These are phyloP conservation scores for Hypoxylon rubiginosum DNA, from an alignment of 2,329 filamentous ascomycete species.

Conservation along the genomic window DNA sequence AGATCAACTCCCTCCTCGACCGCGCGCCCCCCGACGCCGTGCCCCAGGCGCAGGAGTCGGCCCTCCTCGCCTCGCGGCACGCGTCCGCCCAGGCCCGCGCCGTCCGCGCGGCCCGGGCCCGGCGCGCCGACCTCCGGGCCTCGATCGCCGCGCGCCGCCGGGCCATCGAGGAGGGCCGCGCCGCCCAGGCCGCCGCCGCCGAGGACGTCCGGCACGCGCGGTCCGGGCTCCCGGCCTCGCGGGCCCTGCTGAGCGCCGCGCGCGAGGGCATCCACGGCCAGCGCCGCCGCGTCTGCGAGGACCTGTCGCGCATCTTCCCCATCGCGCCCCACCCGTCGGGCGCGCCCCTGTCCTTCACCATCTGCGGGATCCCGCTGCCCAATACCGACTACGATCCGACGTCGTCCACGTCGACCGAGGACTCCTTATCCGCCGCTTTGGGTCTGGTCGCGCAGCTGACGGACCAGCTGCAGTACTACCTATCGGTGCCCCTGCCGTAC, in stretches of 20 bases:
- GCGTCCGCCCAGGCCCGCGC: conserved; percentile 75
- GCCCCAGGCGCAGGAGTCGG: conserved; percentile 64
- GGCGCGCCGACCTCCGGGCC: conserved; percentile 74
- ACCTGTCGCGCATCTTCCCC: conserved; percentile 82
- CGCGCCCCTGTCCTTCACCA: conserved; percentile 82
- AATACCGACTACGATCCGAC: conserved; percentile 79
- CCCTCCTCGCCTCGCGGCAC: conserved; percentile 63
- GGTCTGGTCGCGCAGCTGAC: conserved; percentile 84
- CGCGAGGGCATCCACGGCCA: conserved; percentile 83
- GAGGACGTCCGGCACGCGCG: conserved; percentile 73
- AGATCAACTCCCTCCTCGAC: conserved; percentile 76
- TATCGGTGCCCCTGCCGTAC: conserved; percentile 84
- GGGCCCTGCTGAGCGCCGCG: conserved; percentile 67
- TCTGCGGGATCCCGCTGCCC: conserved; percentile 81
- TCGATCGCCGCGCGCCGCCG: conserved; percentile 75
- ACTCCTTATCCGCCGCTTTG: conserved; percentile 82
- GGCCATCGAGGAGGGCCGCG: conserved; percentile 75
- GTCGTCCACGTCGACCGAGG: conserved; percentile 67
- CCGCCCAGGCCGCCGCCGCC: conserved; percentile 69
- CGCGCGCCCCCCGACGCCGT: conserved; percentile 58
- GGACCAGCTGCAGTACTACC: conserved; percentile 83
- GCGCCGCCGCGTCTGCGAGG: conserved; percentile 87
- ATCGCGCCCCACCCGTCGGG: conserved; percentile 74
- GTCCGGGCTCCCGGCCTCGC: conserved; percentile 69
- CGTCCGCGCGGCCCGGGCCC: conserved; percentile 71